Base-by-base conservation (phyloP, 805 yeast species). In the Debaryomyces maramus region DNA sequence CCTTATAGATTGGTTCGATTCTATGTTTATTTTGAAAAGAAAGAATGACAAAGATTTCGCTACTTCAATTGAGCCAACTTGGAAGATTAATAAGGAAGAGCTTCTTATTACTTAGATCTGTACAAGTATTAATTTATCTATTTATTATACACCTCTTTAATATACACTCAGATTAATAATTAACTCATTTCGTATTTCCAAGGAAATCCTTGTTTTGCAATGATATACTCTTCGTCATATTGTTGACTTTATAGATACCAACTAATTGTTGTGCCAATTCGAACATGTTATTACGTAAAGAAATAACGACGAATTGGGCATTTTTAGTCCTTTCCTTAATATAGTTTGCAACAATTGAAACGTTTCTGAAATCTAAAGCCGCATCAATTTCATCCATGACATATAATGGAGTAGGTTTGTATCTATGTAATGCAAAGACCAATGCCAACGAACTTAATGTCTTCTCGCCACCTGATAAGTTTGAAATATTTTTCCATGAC, bases 381-480 rank as follows among this genome's bases (percentile, higher is more conserved):
- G 99, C 99, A 68, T 93, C 99, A 51, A 93, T 93, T 67, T 93
- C 99, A 68, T 93, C 99, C 99, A 93, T 93, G 26, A 93, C 98
- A 59, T 93, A 93, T 35, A 93, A 67, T 5, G 99, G 99, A 0
- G 99, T 93, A 1, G 99, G 99, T 60, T 88, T 93, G 62, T 88
- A 93, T 51, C 87, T 85, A 61, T 93, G 99, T 20, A 93, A 74
- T 0, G 99, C 98, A 73, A 93, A 93, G 3, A 93, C 99, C 51
- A 93, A 71, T 0, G 99, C 98, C 53, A 93, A 72, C 0, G 98
- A 91, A 53, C 96, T 85, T 46, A 93, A 74, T 0, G 99, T 93
- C 65, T 93, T 93, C 55, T 93, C 99, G 48, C 99, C 99, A 50
- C 99, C 99, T 2, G 97, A 89, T 41, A 93, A 67, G 55, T 93